Base-by-base conservation (phyloP, 371 early-diverging fungal genomes). In the Mortierella sp. region DNA sequence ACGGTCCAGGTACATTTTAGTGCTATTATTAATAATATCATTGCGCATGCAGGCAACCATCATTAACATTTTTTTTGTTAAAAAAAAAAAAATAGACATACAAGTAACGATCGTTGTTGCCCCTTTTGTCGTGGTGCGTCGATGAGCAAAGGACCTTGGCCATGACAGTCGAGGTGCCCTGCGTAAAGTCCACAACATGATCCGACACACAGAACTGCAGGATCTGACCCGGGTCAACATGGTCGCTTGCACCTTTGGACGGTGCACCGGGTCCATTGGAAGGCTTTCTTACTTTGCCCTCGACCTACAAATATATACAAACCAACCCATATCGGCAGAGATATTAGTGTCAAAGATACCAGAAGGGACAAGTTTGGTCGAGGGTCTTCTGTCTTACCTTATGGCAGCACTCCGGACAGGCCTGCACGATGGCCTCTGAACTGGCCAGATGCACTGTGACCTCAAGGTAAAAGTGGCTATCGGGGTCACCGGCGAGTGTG, bases 41-140 rank as follows among this genome's bases (percentile, higher is more conserved):
- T n/a, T n/a, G n/a, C n/a, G n/a, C 12, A 26, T 19, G 28, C 11
- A 6, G 32, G 27, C n/a, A n/a, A n/a, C n/a, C n/a, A n/a, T n/a
- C n/a, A n/a, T n/a, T n/a, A n/a, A n/a, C n/a, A n/a, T n/a, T n/a
- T n/a, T n/a, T n/a, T n/a, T n/a, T n/a, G n/a, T n/a, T n/a, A n/a
- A n/a, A n/a, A n/a, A n/a, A n/a, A n/a, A n/a, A n/a, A n/a, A n/a
- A 24, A 17, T 31, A 0, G 31, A 64, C 75, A 63, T 64, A 75
- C 75, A 75, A 75, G 44, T 75, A 75, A 7, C 75, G 75, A 34
- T 75, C 75, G 28, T 75, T 75, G 56, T 75, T 75, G 46, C 75
- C 75, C 32, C 75, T 59, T 52, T 75, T 75, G 56, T 75, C 75
- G 43, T 75, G 75, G 30, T 75, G 75, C 0, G 75, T 75, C 1